phyloP scores from a whole-genome alignment of 495 filamentous ascomycete genomes.

The Sphaerosporella brunnea region DNA sequence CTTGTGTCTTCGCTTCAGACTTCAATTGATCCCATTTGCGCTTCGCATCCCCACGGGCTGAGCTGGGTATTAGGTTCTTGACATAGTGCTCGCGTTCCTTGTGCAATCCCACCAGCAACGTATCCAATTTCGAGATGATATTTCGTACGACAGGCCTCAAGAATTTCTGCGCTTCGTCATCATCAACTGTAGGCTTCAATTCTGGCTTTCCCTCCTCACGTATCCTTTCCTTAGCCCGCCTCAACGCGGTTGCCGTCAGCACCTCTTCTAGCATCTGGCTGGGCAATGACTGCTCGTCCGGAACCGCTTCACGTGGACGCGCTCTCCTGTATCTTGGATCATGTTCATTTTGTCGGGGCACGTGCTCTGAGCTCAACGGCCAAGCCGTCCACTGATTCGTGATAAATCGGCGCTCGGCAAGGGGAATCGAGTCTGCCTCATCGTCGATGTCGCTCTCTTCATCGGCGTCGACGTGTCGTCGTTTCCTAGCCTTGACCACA shows the following conservation, averaged over 20 bases:
- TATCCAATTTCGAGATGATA: neutral
- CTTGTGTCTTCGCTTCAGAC: neutral
- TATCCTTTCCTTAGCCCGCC: conserved; percentile 2
- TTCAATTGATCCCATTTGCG: neutral
- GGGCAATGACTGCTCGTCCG: neutral
- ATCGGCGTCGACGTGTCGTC: neutral
- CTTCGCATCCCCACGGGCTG: neutral
- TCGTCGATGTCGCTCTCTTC: neutral
- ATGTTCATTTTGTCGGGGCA: neutral
- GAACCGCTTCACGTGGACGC: neutral
- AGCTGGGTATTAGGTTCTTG: neutral
- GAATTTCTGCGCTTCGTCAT: neutral
- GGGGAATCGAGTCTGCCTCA: too few relatives aligned
- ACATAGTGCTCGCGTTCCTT: neutral
- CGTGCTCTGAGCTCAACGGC: neutral
- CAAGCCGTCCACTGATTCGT: conserved; percentile 4
- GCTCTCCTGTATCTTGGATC: neutral
- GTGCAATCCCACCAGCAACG: conserved; percentile 1
- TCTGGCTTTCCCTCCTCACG: neutral
- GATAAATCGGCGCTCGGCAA: neutral
- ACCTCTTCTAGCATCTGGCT: conserved; percentile 1
- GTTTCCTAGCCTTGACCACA: too few relatives aligned
- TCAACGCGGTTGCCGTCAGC: neutral
- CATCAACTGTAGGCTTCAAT: conserved; percentile 2
- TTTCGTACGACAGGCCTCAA: neutral